Percentiles rank a stretch among this genome's conserved stretches.
These are phyloP conservation scores for Eucalyptus marginata DNA, from an alignment of 345 rosid species.

Conservation along the genomic window DNA sequence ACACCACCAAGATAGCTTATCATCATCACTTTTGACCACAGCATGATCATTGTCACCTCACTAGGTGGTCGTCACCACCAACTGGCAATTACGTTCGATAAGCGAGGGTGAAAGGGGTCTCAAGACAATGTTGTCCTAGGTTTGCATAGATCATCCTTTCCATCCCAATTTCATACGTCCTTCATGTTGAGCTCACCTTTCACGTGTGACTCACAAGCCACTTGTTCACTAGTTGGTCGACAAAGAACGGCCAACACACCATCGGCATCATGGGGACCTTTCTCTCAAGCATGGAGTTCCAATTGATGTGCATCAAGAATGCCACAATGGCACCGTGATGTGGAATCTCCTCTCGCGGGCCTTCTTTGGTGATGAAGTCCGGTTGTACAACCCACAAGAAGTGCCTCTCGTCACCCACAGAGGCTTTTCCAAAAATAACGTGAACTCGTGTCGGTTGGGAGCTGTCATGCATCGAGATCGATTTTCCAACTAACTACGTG, in stretches of 20 bases:
- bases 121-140: neutral
- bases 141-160: neutral
- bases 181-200: neutral
- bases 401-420: neutral
- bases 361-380: neutral
- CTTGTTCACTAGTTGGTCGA: neutral
- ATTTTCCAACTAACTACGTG: neutral
- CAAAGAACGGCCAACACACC: neutral
- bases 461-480: neutral
- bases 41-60: neutral
- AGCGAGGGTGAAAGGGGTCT: neutral
- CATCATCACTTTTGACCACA: neutral
- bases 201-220: neutral
- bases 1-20: neutral
- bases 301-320: neutral
- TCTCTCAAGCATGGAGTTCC: neutral
- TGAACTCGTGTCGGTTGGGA: neutral
- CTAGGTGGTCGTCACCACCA: accelerated
- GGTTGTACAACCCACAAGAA: neutral
- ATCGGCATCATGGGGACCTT: neutral
- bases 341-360: neutral
- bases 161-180: neutral
- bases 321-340: neutral
- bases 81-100: accelerated
- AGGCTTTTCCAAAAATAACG: neutral